These are phyloP conservation scores for Gremmenia infestans DNA, from an alignment of 2,329 filamentous ascomycete genomes.

Conservation along the genomic window DNA sequence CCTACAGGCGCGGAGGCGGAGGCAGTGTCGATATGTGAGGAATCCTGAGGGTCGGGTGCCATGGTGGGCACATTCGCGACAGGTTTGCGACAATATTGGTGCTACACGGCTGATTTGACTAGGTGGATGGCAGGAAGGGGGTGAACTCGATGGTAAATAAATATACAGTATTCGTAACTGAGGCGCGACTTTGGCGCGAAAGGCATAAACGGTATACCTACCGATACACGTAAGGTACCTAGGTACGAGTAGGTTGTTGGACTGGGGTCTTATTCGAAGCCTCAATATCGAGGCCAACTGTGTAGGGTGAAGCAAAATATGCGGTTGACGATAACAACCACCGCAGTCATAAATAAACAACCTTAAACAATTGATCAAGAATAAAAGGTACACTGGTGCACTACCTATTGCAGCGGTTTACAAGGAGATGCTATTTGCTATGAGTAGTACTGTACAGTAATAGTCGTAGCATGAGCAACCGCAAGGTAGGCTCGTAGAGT, in stretches of 20 bases:
- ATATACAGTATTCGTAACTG: too few relatives aligned
- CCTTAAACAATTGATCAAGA: neutral
- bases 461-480: too few relatives aligned
- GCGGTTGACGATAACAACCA: neutral
- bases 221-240: neutral
- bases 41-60: constrained; percentile 29
- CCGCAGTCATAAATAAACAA: neutral
- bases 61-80: constrained; percentile 31
- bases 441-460: too few relatives aligned
- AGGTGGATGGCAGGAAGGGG: neutral
- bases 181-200: too few relatives aligned
- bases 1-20: constrained; percentile 7
- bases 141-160: neutral
- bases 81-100: constrained; percentile 12
- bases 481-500: too few relatives aligned
- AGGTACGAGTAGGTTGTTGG: neutral
- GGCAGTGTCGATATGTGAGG: constrained; percentile 20
- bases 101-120: neutral
- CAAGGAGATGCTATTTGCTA: too few relatives aligned
- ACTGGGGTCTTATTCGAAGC: neutral
- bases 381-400: neutral
- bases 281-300: neutral
- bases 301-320: neutral
- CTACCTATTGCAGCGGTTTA: neutral
- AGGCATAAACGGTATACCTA: too few relatives aligned